phyloP scores from a whole-genome alignment of 805 yeast species.

The Sugiyamaella boreocaroliniensis region DNA sequence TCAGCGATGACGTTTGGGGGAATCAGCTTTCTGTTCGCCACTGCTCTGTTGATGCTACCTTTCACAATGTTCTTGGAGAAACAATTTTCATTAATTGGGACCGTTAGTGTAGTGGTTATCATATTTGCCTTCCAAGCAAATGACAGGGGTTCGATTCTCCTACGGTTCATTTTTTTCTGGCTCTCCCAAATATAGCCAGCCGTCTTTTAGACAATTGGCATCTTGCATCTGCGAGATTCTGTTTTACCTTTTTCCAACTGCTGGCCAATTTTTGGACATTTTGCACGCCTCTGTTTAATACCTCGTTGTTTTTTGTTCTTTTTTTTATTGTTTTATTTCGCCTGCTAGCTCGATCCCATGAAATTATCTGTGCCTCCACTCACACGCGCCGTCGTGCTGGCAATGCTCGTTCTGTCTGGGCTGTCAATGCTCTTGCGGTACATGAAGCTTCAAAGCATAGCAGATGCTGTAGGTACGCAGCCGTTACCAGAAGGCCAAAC shows the following conservation, averaged over 20 bases:
- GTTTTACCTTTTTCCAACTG: no score
- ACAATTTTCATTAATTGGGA: constrained; percentile 35
- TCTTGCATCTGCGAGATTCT: no score
- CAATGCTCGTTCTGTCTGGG: constrained; percentile 4
- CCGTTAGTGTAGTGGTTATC: constrained; percentile 91
- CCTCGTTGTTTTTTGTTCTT: no score
- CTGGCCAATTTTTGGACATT: no score
- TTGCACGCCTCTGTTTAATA: no score
- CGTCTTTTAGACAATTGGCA: no score
- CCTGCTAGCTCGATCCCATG: neutral
- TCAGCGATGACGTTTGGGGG: no score
- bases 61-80: neutral
- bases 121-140: constrained; percentile 91
- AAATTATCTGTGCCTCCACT: constrained; percentile 16
- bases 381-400: constrained; percentile 10
- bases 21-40: no score
- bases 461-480: neutral
- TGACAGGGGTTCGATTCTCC: constrained; percentile 94
- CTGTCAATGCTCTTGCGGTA: constrained; percentile 5
- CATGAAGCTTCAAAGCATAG: neutral
- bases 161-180: constrained; percentile 45
- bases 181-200: no score
- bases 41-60: neutral
- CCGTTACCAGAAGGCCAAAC: neutral
- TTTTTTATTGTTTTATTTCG: no score